Base-by-base conservation (phyloP, 1,284 basidiomycete genomes). In the Tilletia indica region DNA sequence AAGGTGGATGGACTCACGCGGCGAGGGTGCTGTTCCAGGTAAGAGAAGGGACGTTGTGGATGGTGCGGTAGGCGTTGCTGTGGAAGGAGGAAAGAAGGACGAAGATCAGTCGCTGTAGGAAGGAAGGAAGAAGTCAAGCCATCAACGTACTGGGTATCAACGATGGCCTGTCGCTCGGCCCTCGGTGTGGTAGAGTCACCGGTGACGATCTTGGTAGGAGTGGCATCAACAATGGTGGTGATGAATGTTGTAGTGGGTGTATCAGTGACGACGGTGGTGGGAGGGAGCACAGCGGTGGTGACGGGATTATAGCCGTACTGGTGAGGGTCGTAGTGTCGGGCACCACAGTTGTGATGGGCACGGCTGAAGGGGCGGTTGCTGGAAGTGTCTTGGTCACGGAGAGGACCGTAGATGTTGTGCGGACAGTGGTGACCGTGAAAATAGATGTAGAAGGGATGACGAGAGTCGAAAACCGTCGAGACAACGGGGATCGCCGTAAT, bases 81-180 rank as follows among this genome's bases (percentile, higher is more conserved):
- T 31, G 25, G 25, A 31, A 31, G 25, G 25, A 31, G 25, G 21
- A 58, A 34, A 14, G 34, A 45, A 8, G 25, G 25, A 31, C 25
- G 25, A 31, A 45, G 42, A 14, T 45, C 42, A 45, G 42, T 14
- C 14, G 9, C 6, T 45, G 0, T 8, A 45, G 14, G 42, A 14
- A 14, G 42, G 14, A 45, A 45, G 3, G 42, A 14, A 14, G 42
- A 45, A 68, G 9, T 64, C 34, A 14, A 45, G 14, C 25, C 42
- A 45, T 8, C 6, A 45, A 45, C 42, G 42, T 45, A 64, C 61
- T 64, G 61, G 5, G 36, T 21, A 39, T 64, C 61, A 16, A 64
- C 61, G 8, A 64, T 36, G 36, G 61, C 61, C 14, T 64, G 61
- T 21, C 39, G 61, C 16, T 64, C 61, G 3, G 61, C 36, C 25